Conservation (phyloP, 2,329 filamentous ascomycete genomes). For the Ramichloridium luteum region DNA sequence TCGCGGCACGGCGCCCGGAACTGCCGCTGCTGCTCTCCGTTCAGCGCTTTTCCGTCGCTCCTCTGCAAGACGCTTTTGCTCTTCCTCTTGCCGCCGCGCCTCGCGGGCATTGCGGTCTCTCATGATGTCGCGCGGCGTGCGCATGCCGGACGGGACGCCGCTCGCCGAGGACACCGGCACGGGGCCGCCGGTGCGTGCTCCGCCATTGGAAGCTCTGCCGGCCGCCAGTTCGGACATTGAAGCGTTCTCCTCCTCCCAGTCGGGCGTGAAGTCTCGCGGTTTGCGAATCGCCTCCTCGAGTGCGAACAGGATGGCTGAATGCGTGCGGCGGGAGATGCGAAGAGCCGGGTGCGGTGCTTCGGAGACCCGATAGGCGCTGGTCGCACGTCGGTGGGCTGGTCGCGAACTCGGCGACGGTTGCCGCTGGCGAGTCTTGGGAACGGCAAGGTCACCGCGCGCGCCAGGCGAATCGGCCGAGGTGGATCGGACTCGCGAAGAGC, state of each 20-base stretch:
- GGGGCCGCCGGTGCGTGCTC: constrained; percentile 40
- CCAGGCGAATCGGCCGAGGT: constrained; percentile 33
- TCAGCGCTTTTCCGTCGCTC: constrained; percentile 44
- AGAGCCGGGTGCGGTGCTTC: constrained; percentile 41
- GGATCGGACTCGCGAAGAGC: constrained; percentile 28
- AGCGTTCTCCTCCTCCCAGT: constrained; percentile 77
- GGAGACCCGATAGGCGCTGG: constrained; percentile 18
- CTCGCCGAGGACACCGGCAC: constrained; percentile 40
- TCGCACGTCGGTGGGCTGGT: constrained; percentile 24
- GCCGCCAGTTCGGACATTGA: constrained; percentile 78
- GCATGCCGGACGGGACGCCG: constrained; percentile 49
- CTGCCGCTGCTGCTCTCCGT: constrained; percentile 40
- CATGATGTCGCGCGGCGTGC: constrained; percentile 86
- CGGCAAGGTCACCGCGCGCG: constrained; percentile 3
- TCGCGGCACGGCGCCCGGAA: constrained; percentile 14
- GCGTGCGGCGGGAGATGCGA: constrained; percentile 70
- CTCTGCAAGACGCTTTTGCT: constrained; percentile 42
- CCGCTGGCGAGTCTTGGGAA: constrained; percentile 7
- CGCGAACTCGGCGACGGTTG: constrained; percentile 17
- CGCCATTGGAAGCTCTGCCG: constrained; percentile 46
- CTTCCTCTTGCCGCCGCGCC: constrained; percentile 42
- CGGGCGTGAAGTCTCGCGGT: constrained; percentile 70
- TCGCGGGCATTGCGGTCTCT: constrained; percentile 69
- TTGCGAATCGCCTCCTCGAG: constrained; percentile 81
- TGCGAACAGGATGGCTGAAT: constrained; percentile 81